These are phyloP conservation scores for Exophiala xenobiotica DNA, from an alignment of 2,329 filamentous ascomycete genomes.

Conservation along the genomic window DNA sequence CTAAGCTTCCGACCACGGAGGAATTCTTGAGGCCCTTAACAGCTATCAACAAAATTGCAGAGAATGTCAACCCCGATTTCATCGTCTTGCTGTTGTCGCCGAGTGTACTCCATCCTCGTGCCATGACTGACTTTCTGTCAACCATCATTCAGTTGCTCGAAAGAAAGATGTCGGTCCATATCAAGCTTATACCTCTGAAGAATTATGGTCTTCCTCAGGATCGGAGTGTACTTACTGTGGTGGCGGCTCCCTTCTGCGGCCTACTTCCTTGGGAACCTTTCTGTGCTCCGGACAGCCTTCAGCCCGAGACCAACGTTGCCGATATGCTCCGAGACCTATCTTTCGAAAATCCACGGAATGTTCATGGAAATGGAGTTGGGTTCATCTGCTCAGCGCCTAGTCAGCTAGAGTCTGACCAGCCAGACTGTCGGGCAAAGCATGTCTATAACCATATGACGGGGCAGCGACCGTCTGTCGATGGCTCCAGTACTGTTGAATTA, in stretches of 20 bases:
- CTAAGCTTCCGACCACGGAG: not conserved
- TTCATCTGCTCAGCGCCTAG: slow-evolving; percentile 4
- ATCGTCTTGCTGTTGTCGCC: slow-evolving; percentile 16
- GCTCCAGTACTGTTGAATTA: not conserved
- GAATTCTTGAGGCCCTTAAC: slow-evolving; percentile 12
- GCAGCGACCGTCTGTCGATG: not conserved
- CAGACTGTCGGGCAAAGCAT: not conserved
- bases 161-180: slow-evolving; percentile 12
- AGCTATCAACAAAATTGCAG: slow-evolving; percentile 5
- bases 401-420: not conserved
- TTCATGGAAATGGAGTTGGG: not conserved
- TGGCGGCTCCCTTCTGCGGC: slow-evolving; percentile 15
- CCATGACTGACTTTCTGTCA: slow-evolving; percentile 4
- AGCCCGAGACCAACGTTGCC: too few relatives aligned
- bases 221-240: slow-evolving; percentile 8
- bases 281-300: too few relatives aligned
- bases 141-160: slow-evolving; percentile 16
- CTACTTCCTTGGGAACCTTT: slow-evolving; percentile 17
- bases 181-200: slow-evolving; percentile 7
- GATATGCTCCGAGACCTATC: slow-evolving; percentile 6
- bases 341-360: slow-evolving; percentile 5
- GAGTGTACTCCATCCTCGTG: slow-evolving; percentile 13
- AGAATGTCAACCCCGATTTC: slow-evolving; percentile 7
- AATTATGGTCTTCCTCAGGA: slow-evolving; percentile 18
- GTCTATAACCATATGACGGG: slow-evolving; percentile 19